A percentile compares a stretch with the other conserved stretches of the same genome.
These are phyloP conservation scores for Sclerotinia sclerotiorum DNA, from an alignment of 2,329 filamentous ascomycete species.

Conservation along the genomic window DNA sequence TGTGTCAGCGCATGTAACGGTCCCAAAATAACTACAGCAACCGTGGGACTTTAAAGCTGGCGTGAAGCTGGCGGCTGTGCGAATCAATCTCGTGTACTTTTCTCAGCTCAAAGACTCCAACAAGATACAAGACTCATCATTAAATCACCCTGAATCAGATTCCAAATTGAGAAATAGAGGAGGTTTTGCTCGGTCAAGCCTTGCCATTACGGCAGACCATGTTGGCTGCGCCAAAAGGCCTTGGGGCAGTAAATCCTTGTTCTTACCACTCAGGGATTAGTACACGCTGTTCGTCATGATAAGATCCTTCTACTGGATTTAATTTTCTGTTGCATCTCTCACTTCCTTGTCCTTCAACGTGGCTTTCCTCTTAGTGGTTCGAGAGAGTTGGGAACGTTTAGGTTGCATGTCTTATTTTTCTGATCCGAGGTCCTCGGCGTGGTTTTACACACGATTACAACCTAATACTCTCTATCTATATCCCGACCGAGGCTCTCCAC, in stretches of 20 bases:
- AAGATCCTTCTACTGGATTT: neutral
- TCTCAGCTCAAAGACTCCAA: neutral
- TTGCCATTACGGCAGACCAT: neutral
- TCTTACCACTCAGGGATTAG: constrained; percentile 5
- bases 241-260: neutral
- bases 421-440: constrained; percentile 15
- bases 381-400: neutral
- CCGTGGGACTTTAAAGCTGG: neutral
- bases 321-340: constrained; percentile 1
- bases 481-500: constrained; percentile 15
- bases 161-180: neutral
- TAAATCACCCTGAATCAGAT: neutral
- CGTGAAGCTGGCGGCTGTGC: neutral
- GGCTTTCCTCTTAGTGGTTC: neutral
- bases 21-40: neutral
- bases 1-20: neutral
- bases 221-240: neutral
- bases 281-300: neutral
- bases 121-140: neutral
- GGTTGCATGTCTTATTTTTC: constrained; percentile 9
- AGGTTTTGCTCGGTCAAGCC: neutral
- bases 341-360: constrained; percentile 14
- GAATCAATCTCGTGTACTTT: neutral
- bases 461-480: neutral
- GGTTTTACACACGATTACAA: constrained; percentile 1